Conservation (phyloP, 1,284 basidiomycete species). For the Heliocybe sulcata region DNA sequence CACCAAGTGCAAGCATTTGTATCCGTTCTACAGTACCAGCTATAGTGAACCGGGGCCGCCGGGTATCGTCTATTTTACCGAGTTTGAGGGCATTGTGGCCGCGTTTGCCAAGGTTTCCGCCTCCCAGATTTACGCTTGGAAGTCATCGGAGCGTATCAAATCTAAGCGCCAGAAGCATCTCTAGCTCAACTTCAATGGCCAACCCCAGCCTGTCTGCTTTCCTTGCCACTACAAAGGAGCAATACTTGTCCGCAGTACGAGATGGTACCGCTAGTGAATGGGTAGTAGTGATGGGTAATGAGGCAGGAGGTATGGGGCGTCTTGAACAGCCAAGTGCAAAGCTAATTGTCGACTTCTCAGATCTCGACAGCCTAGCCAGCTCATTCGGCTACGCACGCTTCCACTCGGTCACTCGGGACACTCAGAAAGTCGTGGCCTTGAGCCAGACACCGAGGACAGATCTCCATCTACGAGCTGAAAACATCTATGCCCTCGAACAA, state of each 20-base stretch:
- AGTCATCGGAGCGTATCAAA: too few relatives aligned
- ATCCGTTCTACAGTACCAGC: too few relatives aligned
- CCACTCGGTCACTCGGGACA: constrained; percentile 38
- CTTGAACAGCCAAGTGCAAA: constrained; percentile 1
- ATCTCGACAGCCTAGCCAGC: constrained; percentile 83
- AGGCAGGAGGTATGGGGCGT: constrained; percentile 74
- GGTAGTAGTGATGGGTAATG: constrained; percentile 87
- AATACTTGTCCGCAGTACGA: constrained; percentile 37
- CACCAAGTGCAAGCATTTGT: too few relatives aligned
- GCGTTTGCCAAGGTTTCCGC: too few relatives aligned
- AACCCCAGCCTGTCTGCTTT: constrained; percentile 14
- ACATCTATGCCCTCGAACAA: constrained; percentile 64
- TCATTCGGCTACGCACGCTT: constrained; percentile 81
- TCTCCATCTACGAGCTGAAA: constrained; percentile 81
- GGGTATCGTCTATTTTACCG: too few relatives aligned
- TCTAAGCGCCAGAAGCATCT: too few relatives aligned
- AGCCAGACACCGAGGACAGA: constrained; percentile 66
- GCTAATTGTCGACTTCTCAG: constrained; percentile 30
- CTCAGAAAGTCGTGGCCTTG: constrained; percentile 57
- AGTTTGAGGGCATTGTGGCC: too few relatives aligned
- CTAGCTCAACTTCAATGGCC: too few relatives aligned
- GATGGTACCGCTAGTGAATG: constrained; percentile 47
- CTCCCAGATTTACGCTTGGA: too few relatives aligned
- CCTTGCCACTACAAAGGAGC: constrained; percentile 29
- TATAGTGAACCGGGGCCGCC: too few relatives aligned